These are phyloP conservation scores for Rhamnella rubrinervis DNA, from an alignment of 331 rosid genomes.

Conservation along the genomic window DNA sequence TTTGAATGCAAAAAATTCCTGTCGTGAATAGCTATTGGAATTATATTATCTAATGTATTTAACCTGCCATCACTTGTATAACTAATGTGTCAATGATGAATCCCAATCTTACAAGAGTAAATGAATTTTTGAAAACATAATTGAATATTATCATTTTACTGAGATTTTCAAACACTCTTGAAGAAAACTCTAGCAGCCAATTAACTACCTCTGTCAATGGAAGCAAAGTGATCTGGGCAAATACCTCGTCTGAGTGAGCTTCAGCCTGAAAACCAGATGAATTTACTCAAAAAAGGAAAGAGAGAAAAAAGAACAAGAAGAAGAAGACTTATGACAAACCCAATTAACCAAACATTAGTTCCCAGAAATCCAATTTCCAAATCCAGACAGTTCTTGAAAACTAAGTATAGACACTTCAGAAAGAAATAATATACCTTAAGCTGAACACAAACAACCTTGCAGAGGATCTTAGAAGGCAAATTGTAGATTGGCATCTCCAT, in stretches of 20 bases:
- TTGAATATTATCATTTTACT: constrained; percentile 1
- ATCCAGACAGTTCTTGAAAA: not conserved
- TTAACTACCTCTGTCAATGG: constrained; percentile 43
- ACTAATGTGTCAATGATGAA: not conserved
- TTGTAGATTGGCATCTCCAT: constrained; percentile 47
- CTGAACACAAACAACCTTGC: constrained; percentile 42
- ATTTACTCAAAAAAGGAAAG: not conserved
- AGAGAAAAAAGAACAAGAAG: not conserved
- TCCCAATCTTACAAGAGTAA: too few relatives aligned
- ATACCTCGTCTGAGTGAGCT: constrained; percentile 55
- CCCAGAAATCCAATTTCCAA: not conserved
- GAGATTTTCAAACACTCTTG: not conserved
- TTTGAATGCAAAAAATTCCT: not conserved
- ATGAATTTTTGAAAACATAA: too few relatives aligned
- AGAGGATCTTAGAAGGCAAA: constrained; percentile 62
- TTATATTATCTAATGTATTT: too few relatives aligned
- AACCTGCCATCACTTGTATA: not conserved
- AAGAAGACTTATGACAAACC: not conserved
- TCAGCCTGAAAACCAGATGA: constrained; percentile 51
- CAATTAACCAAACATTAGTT: not conserved
- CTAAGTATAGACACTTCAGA: not conserved
- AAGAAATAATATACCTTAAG: constrained; percentile 45
- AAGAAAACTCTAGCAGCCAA: constrained; percentile 6
- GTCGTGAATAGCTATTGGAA: not conserved
- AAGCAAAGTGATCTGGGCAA: constrained; percentile 51